Conservation (phyloP, 2,329 filamentous ascomycete species). For the Ascochyta koolunga region DNA sequence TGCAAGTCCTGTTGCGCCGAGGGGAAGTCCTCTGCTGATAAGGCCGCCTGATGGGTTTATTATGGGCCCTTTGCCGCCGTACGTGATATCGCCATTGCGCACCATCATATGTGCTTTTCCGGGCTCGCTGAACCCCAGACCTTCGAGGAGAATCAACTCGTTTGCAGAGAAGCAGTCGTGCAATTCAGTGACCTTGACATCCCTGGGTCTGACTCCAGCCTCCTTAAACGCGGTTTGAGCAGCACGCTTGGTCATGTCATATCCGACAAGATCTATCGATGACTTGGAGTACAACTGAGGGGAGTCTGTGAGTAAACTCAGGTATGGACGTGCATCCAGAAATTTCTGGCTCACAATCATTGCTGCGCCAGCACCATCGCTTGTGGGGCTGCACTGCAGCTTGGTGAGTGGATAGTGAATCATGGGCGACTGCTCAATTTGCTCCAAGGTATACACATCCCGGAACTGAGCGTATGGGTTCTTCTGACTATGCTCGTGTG, state of each 20-base stretch:
- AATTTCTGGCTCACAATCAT: slow-evolving; percentile 89
- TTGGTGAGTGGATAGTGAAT: slow-evolving; percentile 89
- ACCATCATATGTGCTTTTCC: slow-evolving; percentile 94
- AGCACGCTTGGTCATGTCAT: slow-evolving; percentile 79
- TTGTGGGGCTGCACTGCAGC: slow-evolving; percentile 94
- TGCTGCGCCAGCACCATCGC: slow-evolving; percentile 86
- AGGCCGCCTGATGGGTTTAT: slow-evolving; percentile 93
- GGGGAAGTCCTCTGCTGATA: slow-evolving; percentile 92
- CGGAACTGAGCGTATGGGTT: slow-evolving; percentile 97
- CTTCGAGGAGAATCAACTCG: slow-evolving; percentile 87
- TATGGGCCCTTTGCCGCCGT: slow-evolving; percentile 74
- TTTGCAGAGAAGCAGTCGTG: slow-evolving; percentile 98
- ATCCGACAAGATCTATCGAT: slow-evolving; percentile 87
- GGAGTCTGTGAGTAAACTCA: slow-evolving; percentile 80
- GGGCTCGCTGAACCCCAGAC: slow-evolving; percentile 74
- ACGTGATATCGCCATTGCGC: slow-evolving; percentile 84
- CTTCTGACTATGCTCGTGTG: slow-evolving; percentile 84
- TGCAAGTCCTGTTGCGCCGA: slow-evolving; percentile 89
- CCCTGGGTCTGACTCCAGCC: slow-evolving; percentile 68
- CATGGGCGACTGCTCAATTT: slow-evolving; percentile 76
- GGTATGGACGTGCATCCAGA: slow-evolving; percentile 79
- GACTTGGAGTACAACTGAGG: slow-evolving; percentile 77
- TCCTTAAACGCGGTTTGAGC: slow-evolving; percentile 72
- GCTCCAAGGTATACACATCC: slow-evolving; percentile 83
- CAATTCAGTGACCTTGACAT: slow-evolving; percentile 85